phyloP scores from a whole-genome alignment of 1,284 basidiomycete genomes.

The Cutaneotrichosporon sp. region DNA sequence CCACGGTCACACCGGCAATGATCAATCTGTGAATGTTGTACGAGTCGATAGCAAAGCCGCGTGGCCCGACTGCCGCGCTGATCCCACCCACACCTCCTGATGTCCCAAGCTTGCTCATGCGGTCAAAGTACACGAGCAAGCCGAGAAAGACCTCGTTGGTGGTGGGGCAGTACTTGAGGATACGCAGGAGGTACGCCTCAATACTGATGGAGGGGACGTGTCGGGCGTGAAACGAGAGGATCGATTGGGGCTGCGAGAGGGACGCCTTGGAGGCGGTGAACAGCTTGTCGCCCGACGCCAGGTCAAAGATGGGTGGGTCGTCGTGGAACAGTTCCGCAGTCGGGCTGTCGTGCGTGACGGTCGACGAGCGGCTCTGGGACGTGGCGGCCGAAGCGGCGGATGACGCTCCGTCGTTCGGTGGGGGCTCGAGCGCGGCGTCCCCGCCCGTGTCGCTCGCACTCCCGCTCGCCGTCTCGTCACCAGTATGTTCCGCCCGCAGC shows the following conservation, averaged over 20 bases:
- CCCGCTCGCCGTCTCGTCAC: slow-evolving; percentile 12
- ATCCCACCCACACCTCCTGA: slow-evolving; percentile 29
- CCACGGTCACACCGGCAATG: slow-evolving; percentile 95
- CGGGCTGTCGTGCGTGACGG: slow-evolving; percentile 25
- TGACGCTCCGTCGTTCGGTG: slow-evolving; percentile 7
- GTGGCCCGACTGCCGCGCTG: slow-evolving; percentile 26
- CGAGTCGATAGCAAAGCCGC: slow-evolving; percentile 88
- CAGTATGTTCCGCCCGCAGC: slow-evolving; percentile 42
- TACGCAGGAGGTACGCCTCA: slow-evolving; percentile 88
- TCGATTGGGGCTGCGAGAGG: slow-evolving; percentile 70
- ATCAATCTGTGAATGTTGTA: slow-evolving; percentile 95
- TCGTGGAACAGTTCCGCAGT: slow-evolving; percentile 37
- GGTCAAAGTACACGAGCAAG: slow-evolving; percentile 92
- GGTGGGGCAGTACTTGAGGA: slow-evolving; percentile 96
- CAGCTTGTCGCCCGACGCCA: slow-evolving; percentile 18
- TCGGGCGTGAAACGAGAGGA: slow-evolving; percentile 89
- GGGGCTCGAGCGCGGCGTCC: neutral
- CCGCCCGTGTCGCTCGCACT: neutral
- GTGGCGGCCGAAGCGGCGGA: slow-evolving; percentile 1
- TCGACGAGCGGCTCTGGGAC: slow-evolving; percentile 4
- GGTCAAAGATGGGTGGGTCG: slow-evolving; percentile 47
- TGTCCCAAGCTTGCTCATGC: slow-evolving; percentile 54
- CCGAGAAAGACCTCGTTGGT: slow-evolving; percentile 96
- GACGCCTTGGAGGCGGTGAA: slow-evolving; percentile 69
- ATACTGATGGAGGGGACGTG: slow-evolving; percentile 93